Conservation (phyloP, 1,284 basidiomycete genomes). For the Ganoderma leucocontextum region DNA sequence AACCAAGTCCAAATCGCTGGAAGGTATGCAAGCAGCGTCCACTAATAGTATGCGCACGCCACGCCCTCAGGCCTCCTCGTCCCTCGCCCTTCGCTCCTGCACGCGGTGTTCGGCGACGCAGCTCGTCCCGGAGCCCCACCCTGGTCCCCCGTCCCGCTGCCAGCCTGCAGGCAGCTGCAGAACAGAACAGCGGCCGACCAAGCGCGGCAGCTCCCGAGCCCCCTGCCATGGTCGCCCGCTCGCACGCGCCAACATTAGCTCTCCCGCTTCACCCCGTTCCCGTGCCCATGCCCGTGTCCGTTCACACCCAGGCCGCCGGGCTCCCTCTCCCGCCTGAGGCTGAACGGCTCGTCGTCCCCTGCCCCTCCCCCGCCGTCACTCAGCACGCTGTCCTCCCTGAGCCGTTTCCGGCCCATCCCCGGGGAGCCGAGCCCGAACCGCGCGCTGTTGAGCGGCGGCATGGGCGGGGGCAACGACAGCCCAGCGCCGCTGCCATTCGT, state of each 20-base stretch:
- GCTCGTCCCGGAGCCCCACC: conserved; percentile 13
- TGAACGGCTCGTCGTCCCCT: conserved; percentile 4
- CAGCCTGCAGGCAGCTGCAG: not conserved
- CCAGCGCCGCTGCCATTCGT: conserved; percentile 11
- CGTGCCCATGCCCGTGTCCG: conserved; percentile 8
- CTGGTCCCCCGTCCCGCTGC: conserved; percentile 10
- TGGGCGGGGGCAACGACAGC: conserved; percentile 32
- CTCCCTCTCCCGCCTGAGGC: conserved; percentile 23
- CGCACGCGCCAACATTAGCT: conserved; percentile 11
- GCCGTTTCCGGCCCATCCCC: conserved; percentile 34
- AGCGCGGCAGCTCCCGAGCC: conserved; percentile 15
- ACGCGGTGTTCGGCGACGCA: not conserved
- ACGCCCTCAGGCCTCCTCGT: not conserved
- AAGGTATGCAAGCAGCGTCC: conserved; percentile 1
- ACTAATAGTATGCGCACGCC: not conserved
- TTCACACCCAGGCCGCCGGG: conserved; percentile 11
- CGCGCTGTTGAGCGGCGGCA: conserved; percentile 36
- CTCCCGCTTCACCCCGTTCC: conserved; percentile 13
- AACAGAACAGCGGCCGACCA: conserved; percentile 13
- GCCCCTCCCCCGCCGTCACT: conserved; percentile 10
- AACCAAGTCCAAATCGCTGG: conserved; percentile 1
- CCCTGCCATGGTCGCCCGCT: not conserved
- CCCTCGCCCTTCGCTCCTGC: too few relatives aligned
- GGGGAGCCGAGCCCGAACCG: conserved; percentile 32
- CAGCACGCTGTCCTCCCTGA: conserved; percentile 31